Percentiles rank a stretch among this genome's conserved stretches.
phyloP scores from a whole-genome alignment of 2,329 filamentous ascomycete species.

The Hypomyces perniciosus region DNA sequence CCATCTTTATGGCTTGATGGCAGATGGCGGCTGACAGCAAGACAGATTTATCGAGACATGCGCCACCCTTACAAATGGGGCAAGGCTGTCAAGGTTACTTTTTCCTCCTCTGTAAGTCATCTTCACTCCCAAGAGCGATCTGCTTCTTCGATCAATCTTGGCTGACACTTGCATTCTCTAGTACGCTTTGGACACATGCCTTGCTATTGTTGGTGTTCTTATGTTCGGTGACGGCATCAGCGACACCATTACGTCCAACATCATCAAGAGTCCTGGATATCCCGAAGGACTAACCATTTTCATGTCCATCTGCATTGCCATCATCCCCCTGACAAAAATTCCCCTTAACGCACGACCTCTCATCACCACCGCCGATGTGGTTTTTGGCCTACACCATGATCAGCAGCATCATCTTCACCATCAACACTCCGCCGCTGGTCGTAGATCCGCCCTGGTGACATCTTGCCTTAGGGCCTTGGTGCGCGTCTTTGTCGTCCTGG shows the following conservation, averaged over 20 bases:
- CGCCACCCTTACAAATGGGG: constrained; percentile 74
- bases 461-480: constrained; percentile 50
- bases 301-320: constrained; percentile 79
- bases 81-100: constrained; percentile 70
- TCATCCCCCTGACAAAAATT: constrained; percentile 95
- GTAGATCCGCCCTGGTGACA: constrained; percentile 35
- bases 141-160: constrained; percentile 7
- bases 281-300: constrained; percentile 67
- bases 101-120: constrained; percentile 67
- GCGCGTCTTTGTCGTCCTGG: constrained; percentile 59
- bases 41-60: constrained; percentile 56
- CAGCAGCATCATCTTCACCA: constrained; percentile 28
- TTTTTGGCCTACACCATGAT: constrained; percentile 62
- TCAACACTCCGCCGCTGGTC: constrained; percentile 35
- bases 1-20: background rate
- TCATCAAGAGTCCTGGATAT: constrained; percentile 69
- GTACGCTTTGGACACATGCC: constrained; percentile 74
- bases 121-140: background rate
- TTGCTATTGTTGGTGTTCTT: constrained; percentile 76
- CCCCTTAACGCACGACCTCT: constrained; percentile 85
- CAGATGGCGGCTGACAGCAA: background rate
- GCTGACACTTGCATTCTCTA: constrained; percentile 24
- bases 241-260: constrained; percentile 87
- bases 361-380: constrained; percentile 74
- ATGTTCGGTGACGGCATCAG: constrained; percentile 92